Evolutionary conservation across 306 rosid genomes (phyloP).

Genomic region (Medicago arabica): DNA sequence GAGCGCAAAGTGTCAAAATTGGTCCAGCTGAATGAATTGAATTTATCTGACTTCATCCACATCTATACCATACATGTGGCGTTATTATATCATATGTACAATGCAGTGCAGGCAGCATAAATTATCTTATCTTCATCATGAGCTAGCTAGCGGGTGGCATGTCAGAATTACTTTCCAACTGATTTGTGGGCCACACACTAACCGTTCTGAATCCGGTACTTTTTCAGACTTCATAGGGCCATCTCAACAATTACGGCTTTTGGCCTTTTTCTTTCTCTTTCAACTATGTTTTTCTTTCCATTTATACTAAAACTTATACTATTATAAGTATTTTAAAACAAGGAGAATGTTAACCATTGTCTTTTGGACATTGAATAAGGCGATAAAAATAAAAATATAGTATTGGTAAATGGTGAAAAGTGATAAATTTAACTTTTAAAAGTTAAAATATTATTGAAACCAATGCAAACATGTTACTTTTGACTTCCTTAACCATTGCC

Average conservation of each 20-base stretch:
- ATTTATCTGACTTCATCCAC: background rate
- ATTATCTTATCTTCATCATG: background rate
- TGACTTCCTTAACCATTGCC: no score
- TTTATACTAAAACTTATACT: no score
- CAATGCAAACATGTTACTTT: no score
- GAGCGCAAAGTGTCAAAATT: background rate
- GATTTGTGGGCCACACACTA: conserved; percentile 25
- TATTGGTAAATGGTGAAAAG: no score
- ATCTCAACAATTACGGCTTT: background rate
- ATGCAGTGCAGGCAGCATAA: background rate
- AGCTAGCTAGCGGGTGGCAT: background rate
- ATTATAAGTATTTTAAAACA: no score
- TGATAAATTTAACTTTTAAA: no score
- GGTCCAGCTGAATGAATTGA: background rate
- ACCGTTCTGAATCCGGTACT: background rate
- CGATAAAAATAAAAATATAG: no score
- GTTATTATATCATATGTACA: background rate
- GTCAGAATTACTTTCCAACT: conserved; percentile 25
- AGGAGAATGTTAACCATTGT: no score
- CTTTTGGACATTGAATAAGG: no score
- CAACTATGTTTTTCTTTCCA: no score
- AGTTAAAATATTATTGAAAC: no score
- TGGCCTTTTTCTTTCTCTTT: background rate
- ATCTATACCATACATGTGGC: background rate
- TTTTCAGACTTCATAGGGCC: background rate